A percentile compares a stretch with the other conserved stretches of the same genome.
These are phyloP conservation scores for Phytophthora sojae DNA, from an alignment of 352 stramenopile genomes.

Conservation along the genomic window DNA sequence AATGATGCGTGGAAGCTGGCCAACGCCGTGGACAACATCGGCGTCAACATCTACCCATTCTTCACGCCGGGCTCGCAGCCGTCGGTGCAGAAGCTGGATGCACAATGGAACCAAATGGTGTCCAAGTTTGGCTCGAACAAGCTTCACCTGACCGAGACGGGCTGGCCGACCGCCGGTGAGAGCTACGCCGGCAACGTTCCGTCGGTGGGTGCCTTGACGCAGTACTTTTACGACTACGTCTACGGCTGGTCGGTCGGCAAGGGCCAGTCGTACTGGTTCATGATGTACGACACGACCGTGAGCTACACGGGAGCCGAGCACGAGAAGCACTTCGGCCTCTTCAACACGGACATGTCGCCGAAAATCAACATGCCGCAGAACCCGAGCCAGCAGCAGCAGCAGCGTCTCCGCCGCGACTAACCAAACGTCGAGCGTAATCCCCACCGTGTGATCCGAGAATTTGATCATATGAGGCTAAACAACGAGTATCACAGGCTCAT, in stretches of 20 bases:
- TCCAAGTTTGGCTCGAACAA: constrained; percentile 49
- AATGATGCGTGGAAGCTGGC: constrained; percentile 40
- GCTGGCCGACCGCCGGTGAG: constrained; percentile 54
- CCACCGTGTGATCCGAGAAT: too few species aligned
- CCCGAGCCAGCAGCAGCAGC: constrained; percentile 18
- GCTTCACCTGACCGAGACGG: constrained; percentile 65
- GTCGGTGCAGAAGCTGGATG: constrained; percentile 61
- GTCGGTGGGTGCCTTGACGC: constrained; percentile 42
- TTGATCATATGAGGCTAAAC: too few species aligned
- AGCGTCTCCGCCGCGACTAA: constrained; percentile 23
- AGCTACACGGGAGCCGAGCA: constrained; percentile 52
- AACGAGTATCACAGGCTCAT: too few species aligned
- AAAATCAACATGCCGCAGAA: constrained; percentile 47
- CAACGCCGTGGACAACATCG: constrained; percentile 37
- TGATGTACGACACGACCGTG: constrained; percentile 66
- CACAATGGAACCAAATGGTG: constrained; percentile 54
- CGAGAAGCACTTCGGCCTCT: constrained; percentile 70
- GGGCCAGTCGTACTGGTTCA: constrained; percentile 57
- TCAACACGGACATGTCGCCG: constrained; percentile 41
- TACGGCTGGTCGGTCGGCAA: constrained; percentile 18
- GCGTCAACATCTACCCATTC: constrained; percentile 62
- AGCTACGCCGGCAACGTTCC: constrained; percentile 40
- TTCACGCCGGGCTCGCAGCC: constrained; percentile 27
- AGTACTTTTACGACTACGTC: constrained; percentile 55
- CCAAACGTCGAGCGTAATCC: too few species aligned